phyloP scores from a whole-genome alignment of 768 basidiomycete genomes.

The Tricholoma sp. region DNA sequence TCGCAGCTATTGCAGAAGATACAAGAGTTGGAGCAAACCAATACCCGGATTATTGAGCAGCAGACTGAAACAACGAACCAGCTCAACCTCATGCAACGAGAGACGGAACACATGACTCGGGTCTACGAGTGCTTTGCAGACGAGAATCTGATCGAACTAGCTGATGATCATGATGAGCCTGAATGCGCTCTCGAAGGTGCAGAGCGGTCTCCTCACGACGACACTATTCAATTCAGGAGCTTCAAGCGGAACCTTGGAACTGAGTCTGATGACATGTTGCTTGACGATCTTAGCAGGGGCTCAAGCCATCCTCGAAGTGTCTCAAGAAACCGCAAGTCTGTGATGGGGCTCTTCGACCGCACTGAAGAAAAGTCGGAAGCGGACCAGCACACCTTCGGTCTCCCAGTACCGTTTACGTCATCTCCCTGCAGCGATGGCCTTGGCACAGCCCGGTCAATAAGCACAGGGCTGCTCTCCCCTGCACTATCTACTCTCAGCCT shows the following conservation, averaged over 20 bases:
- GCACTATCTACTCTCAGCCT: slow-evolving; percentile 30
- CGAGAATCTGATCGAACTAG: slow-evolving; percentile 44
- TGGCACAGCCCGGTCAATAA: slow-evolving; percentile 26
- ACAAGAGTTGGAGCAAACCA: slow-evolving; percentile 70
- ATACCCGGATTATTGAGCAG: slow-evolving; percentile 58
- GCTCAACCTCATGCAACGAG: slow-evolving; percentile 64
- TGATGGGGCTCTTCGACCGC: slow-evolving; percentile 59
- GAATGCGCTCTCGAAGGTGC: slow-evolving; percentile 17
- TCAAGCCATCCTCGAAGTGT: slow-evolving; percentile 2
- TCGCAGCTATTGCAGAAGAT: slow-evolving; percentile 71
- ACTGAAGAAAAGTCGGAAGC: slow-evolving; percentile 9
- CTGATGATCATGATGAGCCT: slow-evolving; percentile 22
- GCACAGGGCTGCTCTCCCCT: slow-evolving; percentile 25
- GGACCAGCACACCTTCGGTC: slow-evolving; percentile 14
- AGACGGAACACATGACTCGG: slow-evolving; percentile 64
- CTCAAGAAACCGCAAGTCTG: slow-evolving; percentile 41
- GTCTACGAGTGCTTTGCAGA: slow-evolving; percentile 67
- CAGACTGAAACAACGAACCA: slow-evolving; percentile 58
- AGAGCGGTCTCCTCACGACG: slow-evolving; percentile 21
- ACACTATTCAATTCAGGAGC: slow-evolving; percentile 46
- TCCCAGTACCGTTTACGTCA: slow-evolving; percentile 27
- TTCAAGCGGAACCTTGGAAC: slow-evolving; percentile 37
- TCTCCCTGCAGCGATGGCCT: slow-evolving; percentile 24
- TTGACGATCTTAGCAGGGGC: background rate
- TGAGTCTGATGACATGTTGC: slow-evolving; percentile 10